Evolutionary conservation across 1,284 basidiomycete genomes (phyloP), one percentile per base, ranked within the genome.

Genomic region (Ceratobasidium sp.): DNA sequence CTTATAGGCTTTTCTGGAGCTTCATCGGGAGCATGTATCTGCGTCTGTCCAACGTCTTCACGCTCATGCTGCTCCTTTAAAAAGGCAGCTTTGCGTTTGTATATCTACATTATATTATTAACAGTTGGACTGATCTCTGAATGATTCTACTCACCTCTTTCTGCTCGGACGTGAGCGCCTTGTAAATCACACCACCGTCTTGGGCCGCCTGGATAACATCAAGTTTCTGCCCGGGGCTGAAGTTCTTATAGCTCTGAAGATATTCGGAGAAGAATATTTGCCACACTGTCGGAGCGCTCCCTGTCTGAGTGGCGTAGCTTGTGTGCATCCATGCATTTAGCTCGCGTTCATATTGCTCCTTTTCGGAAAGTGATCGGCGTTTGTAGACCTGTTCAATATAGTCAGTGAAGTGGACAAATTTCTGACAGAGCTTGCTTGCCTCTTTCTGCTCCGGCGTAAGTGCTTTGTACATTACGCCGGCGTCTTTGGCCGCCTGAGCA

Each of bases 231-330:
- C 84, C 83, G 26, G 84, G 83, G 46, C 82, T 81, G 46, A 81
- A 80, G 0, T 91, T 91, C 87, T 97, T 96, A 85, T 96, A 95
- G 83, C 92, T 91, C 85, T 94, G 93, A 81, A 98, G 95, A 91
- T 96, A 97, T 85, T 98, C 96, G 53, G 95, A 96, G 85, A 98
- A 98, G 87, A 96, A 98, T 72, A 98, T 90, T 86, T 98, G 97
- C 97, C 97, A 98, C 58, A 96, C 95, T 4, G 95, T 97, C 5
- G 95, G 96, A 13, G 33, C 33, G 33, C 33, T 33, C 33, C 4
- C 33, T 33, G 33, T 33, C 33, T 33, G 33, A 33, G 33, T 33
- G 33, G 33, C 33, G 33, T 33, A 33, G 33, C 33, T 33, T 33
- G 33, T 33, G 33, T 33, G 33, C 33, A 33, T 33, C 89, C 97